phyloP scores from a whole-genome alignment of 495 filamentous ascomycete genomes.

The Sabuloglossum arenarium region DNA sequence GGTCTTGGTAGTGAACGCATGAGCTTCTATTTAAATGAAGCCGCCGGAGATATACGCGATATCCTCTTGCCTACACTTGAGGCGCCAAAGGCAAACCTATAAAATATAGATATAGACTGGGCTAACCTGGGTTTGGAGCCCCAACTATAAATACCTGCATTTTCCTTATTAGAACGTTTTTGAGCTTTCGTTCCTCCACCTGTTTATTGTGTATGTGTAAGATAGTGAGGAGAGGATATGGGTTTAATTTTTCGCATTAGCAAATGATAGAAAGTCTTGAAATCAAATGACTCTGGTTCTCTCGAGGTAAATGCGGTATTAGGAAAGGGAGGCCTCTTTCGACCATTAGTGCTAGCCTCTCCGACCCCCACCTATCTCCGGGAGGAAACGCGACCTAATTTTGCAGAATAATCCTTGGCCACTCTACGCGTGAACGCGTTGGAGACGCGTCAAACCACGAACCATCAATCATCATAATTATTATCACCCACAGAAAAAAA shows the following conservation, averaged over 20 bases:
- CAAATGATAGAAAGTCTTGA: no score
- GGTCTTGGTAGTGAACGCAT: slow-evolving; percentile 76
- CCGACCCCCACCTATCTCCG: no score
- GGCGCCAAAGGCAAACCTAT: slow-evolving; percentile 79
- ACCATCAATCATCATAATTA: neutral
- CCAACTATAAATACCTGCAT: neutral
- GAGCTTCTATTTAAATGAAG: slow-evolving; percentile 87
- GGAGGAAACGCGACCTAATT: neutral
- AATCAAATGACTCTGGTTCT: no score
- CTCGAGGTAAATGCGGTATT: no score
- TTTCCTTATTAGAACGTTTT: neutral
- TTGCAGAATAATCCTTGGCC: no score
- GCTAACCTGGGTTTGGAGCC: neutral
- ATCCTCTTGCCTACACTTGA: slow-evolving; percentile 67
- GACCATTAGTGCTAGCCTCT: no score
- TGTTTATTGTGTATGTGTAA: neutral
- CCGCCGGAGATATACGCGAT: slow-evolving; percentile 76
- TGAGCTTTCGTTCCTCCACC: no score
- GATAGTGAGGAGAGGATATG: neutral
- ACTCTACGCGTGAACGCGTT: slow-evolving; percentile 3
- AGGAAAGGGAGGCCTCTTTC: no score
- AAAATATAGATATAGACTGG: slow-evolving; percentile 8
- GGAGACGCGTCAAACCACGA: neutral
- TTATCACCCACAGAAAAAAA: no score
- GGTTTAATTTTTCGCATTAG: no score